A percentile compares a stretch with the other conserved stretches of the same genome.
phyloP scores from a whole-genome alignment of 768 basidiomycete genomes.

The Phaeotremella fagi region DNA sequence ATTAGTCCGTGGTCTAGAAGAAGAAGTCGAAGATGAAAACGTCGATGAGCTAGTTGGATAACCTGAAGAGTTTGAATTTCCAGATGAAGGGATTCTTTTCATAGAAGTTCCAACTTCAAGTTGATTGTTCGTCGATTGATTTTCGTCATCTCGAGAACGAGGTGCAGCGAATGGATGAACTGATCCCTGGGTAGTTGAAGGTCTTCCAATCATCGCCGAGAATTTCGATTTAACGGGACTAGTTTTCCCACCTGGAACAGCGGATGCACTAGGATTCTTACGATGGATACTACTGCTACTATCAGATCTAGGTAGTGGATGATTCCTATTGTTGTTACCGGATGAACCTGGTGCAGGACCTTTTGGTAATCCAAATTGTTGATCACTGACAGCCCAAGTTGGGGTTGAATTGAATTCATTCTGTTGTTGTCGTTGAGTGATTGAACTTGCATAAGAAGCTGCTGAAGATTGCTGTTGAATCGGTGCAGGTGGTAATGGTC shows the following conservation, averaged over 20 bases:
- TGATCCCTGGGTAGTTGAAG: not conserved
- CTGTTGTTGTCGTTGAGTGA: slow-evolving; percentile 16
- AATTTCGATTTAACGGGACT: slow-evolving; percentile 37
- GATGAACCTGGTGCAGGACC: slow-evolving; percentile 12
- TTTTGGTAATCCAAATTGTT: slow-evolving; percentile 13
- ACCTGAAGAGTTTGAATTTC: too few relatives aligned
- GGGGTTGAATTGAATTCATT: slow-evolving; percentile 15
- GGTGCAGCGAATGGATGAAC: slow-evolving; percentile 39
- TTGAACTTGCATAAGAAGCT: slow-evolving; percentile 34
- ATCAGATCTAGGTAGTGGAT: not conserved
- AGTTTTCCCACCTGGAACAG: slow-evolving; percentile 4
- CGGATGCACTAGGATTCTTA: slow-evolving; percentile 9
- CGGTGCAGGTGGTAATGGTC: slow-evolving; percentile 36
- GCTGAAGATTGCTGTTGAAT: slow-evolving; percentile 29
- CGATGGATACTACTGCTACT: slow-evolving; percentile 11
- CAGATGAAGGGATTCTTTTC: not conserved
- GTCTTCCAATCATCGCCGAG: slow-evolving; percentile 19
- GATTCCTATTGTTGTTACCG: not conserved
- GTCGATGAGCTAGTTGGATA: not conserved
- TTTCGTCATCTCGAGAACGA: slow-evolving; percentile 12
- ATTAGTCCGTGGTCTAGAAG: not conserved
- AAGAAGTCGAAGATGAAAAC: slow-evolving; percentile 5
- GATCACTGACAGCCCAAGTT: slow-evolving; percentile 10
- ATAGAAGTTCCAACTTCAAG: not conserved
- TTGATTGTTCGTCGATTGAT: slow-evolving; percentile 5